A percentile compares a stretch with the other conserved stretches of the same genome.
Conservation (phyloP, 768 basidiomycete species). For the Tulasnella sp. region DNA sequence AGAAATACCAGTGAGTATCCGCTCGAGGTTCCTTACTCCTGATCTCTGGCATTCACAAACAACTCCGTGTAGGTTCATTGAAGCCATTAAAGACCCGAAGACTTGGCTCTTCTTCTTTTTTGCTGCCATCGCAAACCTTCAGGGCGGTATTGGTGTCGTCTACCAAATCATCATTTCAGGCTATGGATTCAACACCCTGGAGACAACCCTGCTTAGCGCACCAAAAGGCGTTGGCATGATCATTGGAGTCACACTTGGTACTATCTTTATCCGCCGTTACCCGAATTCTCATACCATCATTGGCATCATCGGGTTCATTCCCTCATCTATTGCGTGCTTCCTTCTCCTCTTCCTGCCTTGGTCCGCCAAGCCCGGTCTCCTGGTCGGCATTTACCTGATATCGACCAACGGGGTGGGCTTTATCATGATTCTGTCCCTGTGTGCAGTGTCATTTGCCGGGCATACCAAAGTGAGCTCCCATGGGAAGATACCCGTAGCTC, state of each 20-base stretch:
- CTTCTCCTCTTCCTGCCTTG: conserved; percentile 23
- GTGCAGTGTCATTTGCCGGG: conserved; percentile 16
- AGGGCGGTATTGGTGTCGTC: conserved; percentile 30
- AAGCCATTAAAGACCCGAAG: conserved; percentile 28
- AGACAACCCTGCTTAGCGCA: conserved; percentile 27
- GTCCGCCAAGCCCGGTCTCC: conserved; percentile 22
- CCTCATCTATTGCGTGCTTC: conserved; percentile 16
- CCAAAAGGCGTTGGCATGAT: conserved; percentile 20
- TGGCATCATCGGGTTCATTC: conserved; percentile 19
- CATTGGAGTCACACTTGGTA: conserved; percentile 1
- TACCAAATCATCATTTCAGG: conserved; percentile 27
- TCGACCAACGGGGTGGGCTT: conserved; percentile 1
- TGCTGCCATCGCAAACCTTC: conserved; percentile 24
- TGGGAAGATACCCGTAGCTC: not conserved
- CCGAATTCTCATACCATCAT: conserved; percentile 13
- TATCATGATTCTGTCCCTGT: conserved; percentile 15
- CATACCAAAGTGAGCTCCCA: conserved; percentile 20
- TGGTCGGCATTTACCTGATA: conserved; percentile 22
- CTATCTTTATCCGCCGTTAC: not conserved
- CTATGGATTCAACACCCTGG: conserved; percentile 26
- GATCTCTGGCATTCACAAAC: not conserved
- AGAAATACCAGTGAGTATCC: conserved; percentile 61
- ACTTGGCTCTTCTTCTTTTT: conserved; percentile 29
- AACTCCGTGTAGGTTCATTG: conserved; percentile 22
- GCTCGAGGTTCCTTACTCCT: not conserved